A percentile compares a stretch with the other conserved stretches of the same genome.
These are phyloP conservation scores for barley (Hordeum vulgare) DNA, from an alignment of 176 grass and related monocot species.

Conservation along the genomic window MorexV3_pseudomolecules_assembly NC_058521.1:603671920-603672419, in stretches of 20 bases:
- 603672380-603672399: background rate
- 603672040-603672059: constrained; percentile 20
- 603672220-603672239: background rate
- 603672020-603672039: constrained; percentile 35
- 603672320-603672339: background rate
- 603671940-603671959: background rate
- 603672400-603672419: background rate
- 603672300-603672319: background rate
- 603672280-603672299: too few species aligned
- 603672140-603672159: background rate
- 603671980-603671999: background rate
- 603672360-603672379: background rate
- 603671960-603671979: background rate
- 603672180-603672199: too few species aligned
- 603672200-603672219: background rate
- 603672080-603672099: constrained; percentile 45
- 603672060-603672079: constrained; percentile 38
- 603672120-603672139: constrained; percentile 25
- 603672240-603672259: background rate
- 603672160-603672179: background rate
- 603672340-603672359: background rate
- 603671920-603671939: background rate
- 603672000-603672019: background rate
- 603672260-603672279: background rate
- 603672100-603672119: constrained; percentile 39